phyloP scores from a whole-genome alignment of 345 rosid species.

The Linum lewisii region DNA sequence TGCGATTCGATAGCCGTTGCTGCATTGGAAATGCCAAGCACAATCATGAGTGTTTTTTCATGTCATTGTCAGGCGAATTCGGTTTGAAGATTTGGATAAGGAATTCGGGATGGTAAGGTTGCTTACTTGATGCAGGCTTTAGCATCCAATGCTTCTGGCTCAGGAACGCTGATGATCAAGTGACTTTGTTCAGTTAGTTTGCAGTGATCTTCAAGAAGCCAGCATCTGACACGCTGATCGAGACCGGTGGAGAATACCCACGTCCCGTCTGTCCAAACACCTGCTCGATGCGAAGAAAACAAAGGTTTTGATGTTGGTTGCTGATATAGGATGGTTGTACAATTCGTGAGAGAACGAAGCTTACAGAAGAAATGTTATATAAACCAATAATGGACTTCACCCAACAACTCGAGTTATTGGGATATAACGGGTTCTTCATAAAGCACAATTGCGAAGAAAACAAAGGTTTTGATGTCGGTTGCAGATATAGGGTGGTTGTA shows the following conservation, averaged over 20 bases:
- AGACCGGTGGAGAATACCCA: conserved; percentile 96
- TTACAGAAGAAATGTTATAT: no score
- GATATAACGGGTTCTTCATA: no score
- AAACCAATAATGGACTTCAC: no score
- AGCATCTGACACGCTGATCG: conserved; percentile 90
- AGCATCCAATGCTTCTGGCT: conserved; percentile 83
- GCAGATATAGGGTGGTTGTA: background rate
- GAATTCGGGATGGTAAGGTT: background rate
- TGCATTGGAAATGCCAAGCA: conserved; percentile 16
- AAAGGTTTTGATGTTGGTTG: conserved; percentile 10
- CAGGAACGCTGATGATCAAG: conserved; percentile 64
- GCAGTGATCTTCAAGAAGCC: conserved; percentile 41
- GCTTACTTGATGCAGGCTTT: conserved; percentile 59
- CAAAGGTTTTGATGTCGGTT: conserved; percentile 11
- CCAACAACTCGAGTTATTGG: no score
- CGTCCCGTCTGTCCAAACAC: conserved; percentile 79
- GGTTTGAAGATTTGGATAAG: conserved; percentile 3
- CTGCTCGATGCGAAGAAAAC: conserved; percentile 27
- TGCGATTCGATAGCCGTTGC: conserved; percentile 61
- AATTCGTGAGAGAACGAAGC: background rate
- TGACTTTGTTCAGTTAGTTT: conserved; percentile 45
- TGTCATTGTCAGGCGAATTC: background rate
- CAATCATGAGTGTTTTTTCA: background rate
- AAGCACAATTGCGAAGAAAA: conserved; percentile 5
- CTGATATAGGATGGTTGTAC: background rate